phyloP scores from a whole-genome alignment of 2,329 filamentous ascomycete species.

The Sarocladium kiliense region DNA sequence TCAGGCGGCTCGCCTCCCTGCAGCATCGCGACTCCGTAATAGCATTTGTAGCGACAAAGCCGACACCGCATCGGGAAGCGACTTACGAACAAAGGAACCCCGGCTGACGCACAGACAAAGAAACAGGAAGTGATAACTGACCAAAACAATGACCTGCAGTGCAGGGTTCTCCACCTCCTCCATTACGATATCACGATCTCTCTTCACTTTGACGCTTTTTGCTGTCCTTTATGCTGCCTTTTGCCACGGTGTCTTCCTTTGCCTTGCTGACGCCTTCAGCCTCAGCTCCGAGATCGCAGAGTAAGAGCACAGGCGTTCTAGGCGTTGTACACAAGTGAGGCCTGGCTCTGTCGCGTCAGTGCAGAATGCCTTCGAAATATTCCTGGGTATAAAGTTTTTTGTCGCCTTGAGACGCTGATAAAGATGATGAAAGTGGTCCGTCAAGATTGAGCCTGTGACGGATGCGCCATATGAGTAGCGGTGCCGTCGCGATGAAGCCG shows the following conservation, averaged over 20 bases:
- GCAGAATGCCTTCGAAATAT: too few species aligned
- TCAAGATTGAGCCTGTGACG: too few species aligned
- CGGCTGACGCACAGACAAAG: background rate
- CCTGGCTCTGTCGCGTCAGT: background rate
- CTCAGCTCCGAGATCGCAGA: background rate
- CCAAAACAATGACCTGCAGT: slow-evolving; percentile 70
- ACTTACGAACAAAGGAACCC: background rate
- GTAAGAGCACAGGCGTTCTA: background rate
- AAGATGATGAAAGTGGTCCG: too few species aligned
- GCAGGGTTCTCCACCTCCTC: slow-evolving; percentile 33
- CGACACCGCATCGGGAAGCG: background rate
- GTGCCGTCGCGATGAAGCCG: background rate
- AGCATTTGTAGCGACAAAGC: background rate
- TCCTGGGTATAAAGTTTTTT: too few species aligned
- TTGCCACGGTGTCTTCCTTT: background rate
- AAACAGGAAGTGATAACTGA: slow-evolving; percentile 38
- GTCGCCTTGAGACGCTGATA: too few species aligned
- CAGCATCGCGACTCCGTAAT: background rate
- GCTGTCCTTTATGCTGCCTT: slow-evolving; percentile 14
- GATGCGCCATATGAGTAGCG: background rate
- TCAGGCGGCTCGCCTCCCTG: background rate
- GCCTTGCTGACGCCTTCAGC: background rate
- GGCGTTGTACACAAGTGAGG: background rate
- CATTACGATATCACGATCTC: background rate
- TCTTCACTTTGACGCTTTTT: background rate